These are phyloP conservation scores for Schwanniomyces polymorphus DNA, from an alignment of 805 yeast species.

Conservation along the genomic window DNA sequence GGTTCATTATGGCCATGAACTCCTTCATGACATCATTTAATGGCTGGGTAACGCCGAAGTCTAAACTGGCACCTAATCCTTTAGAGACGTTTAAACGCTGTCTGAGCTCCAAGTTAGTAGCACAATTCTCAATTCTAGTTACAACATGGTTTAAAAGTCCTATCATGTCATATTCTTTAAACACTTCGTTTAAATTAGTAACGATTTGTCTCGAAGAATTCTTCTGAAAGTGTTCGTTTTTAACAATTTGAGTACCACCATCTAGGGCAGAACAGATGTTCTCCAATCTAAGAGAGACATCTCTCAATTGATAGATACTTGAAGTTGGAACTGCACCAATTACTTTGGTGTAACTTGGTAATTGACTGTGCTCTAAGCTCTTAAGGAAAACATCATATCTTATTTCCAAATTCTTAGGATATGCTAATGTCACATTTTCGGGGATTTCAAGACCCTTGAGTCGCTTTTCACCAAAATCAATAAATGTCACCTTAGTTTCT, in stretches of 20 bases:
- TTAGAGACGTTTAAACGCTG: constrained; percentile 24
- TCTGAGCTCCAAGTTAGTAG: constrained; percentile 33
- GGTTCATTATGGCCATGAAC: not conserved
- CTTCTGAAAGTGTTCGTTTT: constrained; percentile 25
- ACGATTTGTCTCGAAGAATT: constrained; percentile 23
- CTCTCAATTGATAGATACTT: constrained; percentile 51
- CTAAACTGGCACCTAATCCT: constrained; percentile 23
- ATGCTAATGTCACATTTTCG: constrained; percentile 77
- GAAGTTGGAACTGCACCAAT: constrained; percentile 44
- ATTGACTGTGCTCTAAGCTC: constrained; percentile 17
- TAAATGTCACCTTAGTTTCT: constrained; percentile 66
- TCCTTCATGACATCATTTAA: constrained; percentile 26
- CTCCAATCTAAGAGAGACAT: constrained; percentile 58
- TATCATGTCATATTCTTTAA: constrained; percentile 44
- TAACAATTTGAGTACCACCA: constrained; percentile 31
- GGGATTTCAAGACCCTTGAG: constrained; percentile 94
- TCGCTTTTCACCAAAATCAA: constrained; percentile 80
- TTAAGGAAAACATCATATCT: constrained; percentile 51
- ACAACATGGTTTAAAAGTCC: constrained; percentile 63
- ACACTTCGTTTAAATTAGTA: constrained; percentile 13
- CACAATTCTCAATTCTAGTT: constrained; percentile 66
- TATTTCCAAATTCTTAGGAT: constrained; percentile 63
- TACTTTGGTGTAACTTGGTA: constrained; percentile 28
- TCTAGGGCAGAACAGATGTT: constrained; percentile 51
- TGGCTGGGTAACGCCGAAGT: constrained; percentile 16